Conservation (phyloP, 2,329 filamentous ascomycete genomes). For the Apiospora koreana region DNA sequence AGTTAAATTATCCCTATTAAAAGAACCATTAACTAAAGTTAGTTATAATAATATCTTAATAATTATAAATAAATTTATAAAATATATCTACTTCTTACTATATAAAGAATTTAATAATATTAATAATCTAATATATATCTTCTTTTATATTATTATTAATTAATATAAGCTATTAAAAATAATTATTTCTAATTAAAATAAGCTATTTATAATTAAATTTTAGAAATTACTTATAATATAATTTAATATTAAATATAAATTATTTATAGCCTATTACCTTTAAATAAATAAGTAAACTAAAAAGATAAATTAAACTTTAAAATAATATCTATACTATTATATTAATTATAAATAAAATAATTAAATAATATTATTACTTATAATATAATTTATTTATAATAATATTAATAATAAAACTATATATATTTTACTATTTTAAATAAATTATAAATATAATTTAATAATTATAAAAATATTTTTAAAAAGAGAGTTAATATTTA, state of each 20-base stretch:
- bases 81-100: background rate
- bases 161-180: background rate
- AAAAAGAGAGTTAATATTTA: background rate
- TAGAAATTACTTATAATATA: slow-evolving; percentile 10
- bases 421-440: slow-evolving; percentile 7
- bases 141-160: background rate
- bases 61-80: background rate
- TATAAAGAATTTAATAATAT: background rate
- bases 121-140: background rate
- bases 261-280: slow-evolving; percentile 12
- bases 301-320: slow-evolving; percentile 13
- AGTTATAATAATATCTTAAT: background rate
- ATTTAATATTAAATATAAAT: background rate
- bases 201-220: slow-evolving; percentile 10
- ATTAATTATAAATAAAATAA: slow-evolving; percentile 15
- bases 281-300: slow-evolving; percentile 14
- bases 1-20: background rate
- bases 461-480: background rate
- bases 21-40: background rate
- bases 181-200: slow-evolving; percentile 11
- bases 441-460: background rate
- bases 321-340: slow-evolving; percentile 17
- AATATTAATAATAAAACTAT: slow-evolving; percentile 11
- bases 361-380: slow-evolving; percentile 15
- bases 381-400: slow-evolving; percentile 17